phyloP scores from a whole-genome alignment of 768 basidiomycete genomes.

The Mycena floridula region DNA sequence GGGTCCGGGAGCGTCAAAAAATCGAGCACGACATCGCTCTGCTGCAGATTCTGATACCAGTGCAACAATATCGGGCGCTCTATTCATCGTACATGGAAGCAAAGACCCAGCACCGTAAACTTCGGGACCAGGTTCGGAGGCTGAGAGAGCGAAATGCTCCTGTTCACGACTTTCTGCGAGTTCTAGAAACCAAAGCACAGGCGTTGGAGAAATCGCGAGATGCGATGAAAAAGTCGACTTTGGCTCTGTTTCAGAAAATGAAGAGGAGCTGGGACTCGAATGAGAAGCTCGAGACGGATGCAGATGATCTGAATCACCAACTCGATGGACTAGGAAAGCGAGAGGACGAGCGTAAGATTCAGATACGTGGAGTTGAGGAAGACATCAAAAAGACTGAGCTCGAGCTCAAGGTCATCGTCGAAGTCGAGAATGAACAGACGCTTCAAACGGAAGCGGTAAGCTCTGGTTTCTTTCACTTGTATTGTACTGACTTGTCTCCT shows the following conservation, averaged over 20 bases:
- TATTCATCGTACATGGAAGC: conserved; percentile 41
- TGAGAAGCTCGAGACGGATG: conserved; percentile 48
- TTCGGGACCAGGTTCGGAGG: conserved; percentile 42
- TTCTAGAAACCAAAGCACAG: conserved; percentile 36
- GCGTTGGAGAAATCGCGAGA: conserved; percentile 45
- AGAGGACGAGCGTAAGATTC: conserved; percentile 52
- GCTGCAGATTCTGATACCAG: conserved; percentile 62
- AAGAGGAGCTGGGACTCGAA: conserved; percentile 37
- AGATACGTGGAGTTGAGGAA: conserved; percentile 48
- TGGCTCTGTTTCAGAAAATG: conserved; percentile 46
- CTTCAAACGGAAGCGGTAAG: no score
- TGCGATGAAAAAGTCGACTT: conserved; percentile 46
- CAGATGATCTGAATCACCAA: conserved; percentile 38
- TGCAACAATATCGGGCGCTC: conserved; percentile 58
- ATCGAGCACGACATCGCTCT: conserved; percentile 69
- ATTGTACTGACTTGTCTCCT: no score
- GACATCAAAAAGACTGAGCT: conserved; percentile 42
- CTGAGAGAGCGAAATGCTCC: conserved; percentile 64
- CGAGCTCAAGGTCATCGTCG: no score
- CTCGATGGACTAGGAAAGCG: conserved; percentile 52
- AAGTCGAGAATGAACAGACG: no score
- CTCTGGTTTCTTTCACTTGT: no score
- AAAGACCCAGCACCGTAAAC: conserved; percentile 43
- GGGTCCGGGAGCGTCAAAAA: conserved; percentile 65
- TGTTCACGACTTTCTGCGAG: no score